These are phyloP conservation scores for Agapanthus africanus DNA, from an alignment of 106 monocot species.

Conservation along the genomic window DNA sequence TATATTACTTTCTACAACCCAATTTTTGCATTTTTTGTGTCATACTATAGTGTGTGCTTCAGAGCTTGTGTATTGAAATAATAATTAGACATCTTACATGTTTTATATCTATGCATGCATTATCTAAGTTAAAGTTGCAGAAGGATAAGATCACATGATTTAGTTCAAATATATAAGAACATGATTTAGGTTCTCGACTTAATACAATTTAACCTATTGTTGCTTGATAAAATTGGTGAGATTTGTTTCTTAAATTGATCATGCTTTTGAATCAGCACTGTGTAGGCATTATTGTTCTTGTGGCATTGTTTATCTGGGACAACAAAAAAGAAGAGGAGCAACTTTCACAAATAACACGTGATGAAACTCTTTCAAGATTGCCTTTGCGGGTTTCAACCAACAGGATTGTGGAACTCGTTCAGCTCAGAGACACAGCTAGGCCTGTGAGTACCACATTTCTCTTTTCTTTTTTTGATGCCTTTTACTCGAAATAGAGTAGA, in stretches of 20 bases:
- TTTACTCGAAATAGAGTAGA: not conserved
- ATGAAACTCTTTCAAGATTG: conserved; percentile 93
- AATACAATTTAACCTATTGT: no score
- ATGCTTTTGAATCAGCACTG: conserved; percentile 74
- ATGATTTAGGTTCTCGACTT: no score
- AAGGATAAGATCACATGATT: no score
- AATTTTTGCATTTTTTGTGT: not conserved
- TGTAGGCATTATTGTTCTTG: conserved; percentile 84
- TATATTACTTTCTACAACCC: not conserved
- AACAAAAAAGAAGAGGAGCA: conserved; percentile 96
- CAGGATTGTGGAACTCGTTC: conserved; percentile 89
- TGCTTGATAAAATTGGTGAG: no score
- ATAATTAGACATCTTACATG: not conserved
- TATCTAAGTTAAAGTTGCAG: no score
- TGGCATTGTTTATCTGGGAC: conserved; percentile 90
- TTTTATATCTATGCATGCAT: no score
- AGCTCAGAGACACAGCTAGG: conserved; percentile 75
- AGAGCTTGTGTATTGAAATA: not conserved
- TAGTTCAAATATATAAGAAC: no score
- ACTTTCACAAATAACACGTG: conserved; percentile 70
- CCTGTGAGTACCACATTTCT: conserved; percentile 58
- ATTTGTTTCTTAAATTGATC: conserved; percentile 55
- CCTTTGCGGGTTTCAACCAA: conserved; percentile 90
- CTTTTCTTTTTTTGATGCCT: not conserved
- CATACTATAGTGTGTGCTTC: not conserved